Base-by-base conservation (phyloP, 2,329 filamentous ascomycete genomes). In the Talaromyces sp. region DNA sequence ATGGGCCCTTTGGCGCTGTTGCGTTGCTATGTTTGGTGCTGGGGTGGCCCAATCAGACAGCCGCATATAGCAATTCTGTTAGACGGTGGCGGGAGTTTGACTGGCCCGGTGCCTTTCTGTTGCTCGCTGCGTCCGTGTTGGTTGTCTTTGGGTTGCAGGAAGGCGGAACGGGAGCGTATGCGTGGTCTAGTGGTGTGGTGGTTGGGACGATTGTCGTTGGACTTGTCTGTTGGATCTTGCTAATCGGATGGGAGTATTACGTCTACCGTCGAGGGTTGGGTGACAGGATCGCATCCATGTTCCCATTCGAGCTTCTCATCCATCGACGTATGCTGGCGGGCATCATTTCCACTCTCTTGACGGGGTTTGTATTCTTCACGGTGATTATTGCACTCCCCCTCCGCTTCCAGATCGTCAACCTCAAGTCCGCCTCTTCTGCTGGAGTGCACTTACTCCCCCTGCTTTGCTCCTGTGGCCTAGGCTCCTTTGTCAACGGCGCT, bases 1-100 rank as follows among this genome's bases (percentile, higher is more conserved):
- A 65, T 46, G 55, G 66, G 4, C 66, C 63, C 5, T 40, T 63
- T 8, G 44, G 58, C 12, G 55, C 35, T 2, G 37, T 62, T 2
- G 50, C 50, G 16, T 39, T 44, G 21, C 25, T 56, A 14, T 48
- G 56, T 14, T 60, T 60, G n/a, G 33, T 39, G 9, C 11, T 39
- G 1, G 57, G 57, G 3, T 60, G 57, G 57, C 57, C 57, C 1
- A 50, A 40, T 28, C 37, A 40, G 23, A 39, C 57, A 12, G 11
- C 33, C 21, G 25, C 23, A 1, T 50, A 39, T 18, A 6, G 50
- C 9, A 12, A 50, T 16, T 25, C 44, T 5, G 16, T 44, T 7
- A 25, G 57, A 21, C n/a, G 21, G 5, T 60, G 57, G 57, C 18
- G 25, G 6, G 57, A 60, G 11, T 60, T 60, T 37, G 57, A 60